phyloP scores from a whole-genome alignment of 2,329 filamentous ascomycete species.

The Escovopsis weberi region DNA sequence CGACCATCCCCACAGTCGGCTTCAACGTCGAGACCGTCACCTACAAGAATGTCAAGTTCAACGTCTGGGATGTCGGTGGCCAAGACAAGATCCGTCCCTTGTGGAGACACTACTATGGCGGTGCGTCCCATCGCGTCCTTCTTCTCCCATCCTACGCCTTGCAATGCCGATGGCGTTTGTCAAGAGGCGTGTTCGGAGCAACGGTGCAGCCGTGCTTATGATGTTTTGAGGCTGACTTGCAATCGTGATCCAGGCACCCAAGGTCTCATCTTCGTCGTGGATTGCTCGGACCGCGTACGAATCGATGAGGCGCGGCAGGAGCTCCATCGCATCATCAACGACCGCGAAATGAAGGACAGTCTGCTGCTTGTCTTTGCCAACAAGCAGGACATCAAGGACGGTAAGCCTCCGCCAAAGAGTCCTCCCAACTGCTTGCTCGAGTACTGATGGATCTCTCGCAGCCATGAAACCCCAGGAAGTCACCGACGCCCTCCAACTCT shows the following conservation, averaged over 20 bases:
- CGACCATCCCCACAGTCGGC: constrained; percentile 93
- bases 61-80: constrained; percentile 96
- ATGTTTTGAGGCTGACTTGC: neutral
- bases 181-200: neutral
- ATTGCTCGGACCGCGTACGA: constrained; percentile 80
- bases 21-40: constrained; percentile 99
- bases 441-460: constrained; percentile 17
- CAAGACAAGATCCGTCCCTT: constrained; percentile 97
- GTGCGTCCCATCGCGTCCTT: constrained; percentile 26
- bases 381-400: constrained; percentile 87
- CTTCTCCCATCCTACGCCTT: neutral
- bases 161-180: neutral
- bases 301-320: constrained; percentile 90
- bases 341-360: constrained; percentile 94
- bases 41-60: constrained; percentile 99
- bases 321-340: constrained; percentile 92
- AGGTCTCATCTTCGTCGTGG: constrained; percentile 96
- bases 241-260: constrained; percentile 55
- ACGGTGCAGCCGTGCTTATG: constrained; percentile 1
- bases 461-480: constrained; percentile 70
- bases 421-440: neutral
- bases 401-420: constrained; percentile 28
- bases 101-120: constrained; percentile 94
- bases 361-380: constrained; percentile 93
- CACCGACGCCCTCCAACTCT: constrained; percentile 61